Evolutionary conservation across 345 rosid genomes (phyloP).

Genomic region (Linum tenue): DNA sequence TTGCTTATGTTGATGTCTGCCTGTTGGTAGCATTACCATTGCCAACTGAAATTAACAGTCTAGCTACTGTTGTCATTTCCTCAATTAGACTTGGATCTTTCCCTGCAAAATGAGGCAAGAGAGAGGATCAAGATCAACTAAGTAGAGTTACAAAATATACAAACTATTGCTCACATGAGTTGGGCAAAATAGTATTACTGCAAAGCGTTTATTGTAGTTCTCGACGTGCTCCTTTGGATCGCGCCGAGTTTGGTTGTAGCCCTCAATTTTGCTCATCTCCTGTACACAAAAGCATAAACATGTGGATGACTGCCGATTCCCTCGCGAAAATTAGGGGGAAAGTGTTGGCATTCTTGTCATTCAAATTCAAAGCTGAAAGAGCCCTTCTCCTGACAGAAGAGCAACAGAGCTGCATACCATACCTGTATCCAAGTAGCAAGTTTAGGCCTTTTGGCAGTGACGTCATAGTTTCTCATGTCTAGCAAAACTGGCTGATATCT

Average conservation of each 20-base stretch:
- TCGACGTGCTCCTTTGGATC: slow-evolving; percentile 19
- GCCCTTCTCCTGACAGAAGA: too few species aligned
- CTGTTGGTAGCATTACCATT: too few species aligned
- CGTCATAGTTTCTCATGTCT: slow-evolving; percentile 12
- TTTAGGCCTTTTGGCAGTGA: slow-evolving; percentile 17
- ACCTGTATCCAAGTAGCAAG: slow-evolving; percentile 21
- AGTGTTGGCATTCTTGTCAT: too few species aligned
- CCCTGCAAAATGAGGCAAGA: too few species aligned
- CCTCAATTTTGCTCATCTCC: slow-evolving; percentile 21
- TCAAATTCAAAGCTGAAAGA: too few species aligned
- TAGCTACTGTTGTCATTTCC: too few species aligned
- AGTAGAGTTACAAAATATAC: too few species aligned
- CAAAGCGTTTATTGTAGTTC: slow-evolving; percentile 15
- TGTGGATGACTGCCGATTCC: background rate
- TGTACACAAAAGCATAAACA: background rate
- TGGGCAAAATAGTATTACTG: background rate
- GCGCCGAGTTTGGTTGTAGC: slow-evolving; percentile 15
- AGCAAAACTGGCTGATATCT: slow-evolving; percentile 17
- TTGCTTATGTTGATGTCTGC: too few species aligned
- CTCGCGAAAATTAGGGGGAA: background rate
- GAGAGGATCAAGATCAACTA: too few species aligned
- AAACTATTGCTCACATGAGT: too few species aligned
- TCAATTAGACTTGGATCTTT: too few species aligned
- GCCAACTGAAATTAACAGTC: too few species aligned
- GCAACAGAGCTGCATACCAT: background rate